These are phyloP conservation scores for Cordyceps militaris DNA, from an alignment of 2,329 filamentous ascomycete species.

Conservation along the genomic window DNA sequence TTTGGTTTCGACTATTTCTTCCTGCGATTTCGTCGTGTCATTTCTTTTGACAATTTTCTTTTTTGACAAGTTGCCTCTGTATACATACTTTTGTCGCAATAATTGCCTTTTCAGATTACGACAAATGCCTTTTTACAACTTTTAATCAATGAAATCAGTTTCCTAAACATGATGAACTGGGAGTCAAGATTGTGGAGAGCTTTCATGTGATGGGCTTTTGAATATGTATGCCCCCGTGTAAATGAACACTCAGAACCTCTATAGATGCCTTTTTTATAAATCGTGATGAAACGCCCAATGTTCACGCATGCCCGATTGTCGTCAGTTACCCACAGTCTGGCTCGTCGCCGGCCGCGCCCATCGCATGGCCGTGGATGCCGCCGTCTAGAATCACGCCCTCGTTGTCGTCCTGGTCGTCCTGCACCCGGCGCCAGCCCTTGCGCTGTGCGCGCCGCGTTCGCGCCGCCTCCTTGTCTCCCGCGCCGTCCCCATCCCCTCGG, in stretches of 20 bases:
- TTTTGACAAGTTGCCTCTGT: not conserved
- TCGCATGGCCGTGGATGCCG: slow-evolving; percentile 38
- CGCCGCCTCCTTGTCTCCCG: slow-evolving; percentile 26
- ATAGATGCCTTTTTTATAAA: not conserved
- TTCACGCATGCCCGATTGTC: not conserved
- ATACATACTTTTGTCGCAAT: not conserved
- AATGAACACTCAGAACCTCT: not conserved
- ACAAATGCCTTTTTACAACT: not conserved
- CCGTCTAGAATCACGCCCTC: slow-evolving; percentile 53
- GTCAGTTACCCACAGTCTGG: slow-evolving; percentile 4
- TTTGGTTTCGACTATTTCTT: not conserved
- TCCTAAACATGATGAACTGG: not conserved
- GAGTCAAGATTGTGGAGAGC: too few species aligned
- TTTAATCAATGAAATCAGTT: not conserved
- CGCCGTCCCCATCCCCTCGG: not conserved
- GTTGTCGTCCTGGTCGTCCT: slow-evolving; percentile 53
- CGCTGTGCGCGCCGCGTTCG: slow-evolving; percentile 33
- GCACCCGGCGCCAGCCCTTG: slow-evolving; percentile 51
- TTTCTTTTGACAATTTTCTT: not conserved
- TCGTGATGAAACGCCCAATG: not conserved
- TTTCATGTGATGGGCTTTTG: too few species aligned
- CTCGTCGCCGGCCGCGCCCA: slow-evolving; percentile 11
- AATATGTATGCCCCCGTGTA: too few species aligned
- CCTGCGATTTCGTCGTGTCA: not conserved
- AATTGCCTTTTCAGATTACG: not conserved